phyloP scores from a whole-genome alignment of 2,329 filamentous ascomycete species.

The Sclerotinia minor region DNA sequence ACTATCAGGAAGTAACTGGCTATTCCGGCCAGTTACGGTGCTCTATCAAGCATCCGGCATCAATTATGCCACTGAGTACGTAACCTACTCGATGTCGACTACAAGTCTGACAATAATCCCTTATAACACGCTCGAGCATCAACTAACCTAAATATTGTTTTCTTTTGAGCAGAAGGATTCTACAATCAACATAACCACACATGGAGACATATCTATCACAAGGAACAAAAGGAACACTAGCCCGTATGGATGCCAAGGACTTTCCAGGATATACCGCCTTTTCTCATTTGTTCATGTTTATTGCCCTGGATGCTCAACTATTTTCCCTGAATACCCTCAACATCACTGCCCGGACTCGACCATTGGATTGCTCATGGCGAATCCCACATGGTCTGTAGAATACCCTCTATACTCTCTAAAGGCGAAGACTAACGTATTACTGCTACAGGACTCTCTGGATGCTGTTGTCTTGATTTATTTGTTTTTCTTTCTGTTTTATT shows the following conservation, averaged over 20 bases:
- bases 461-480: constrained; percentile 30
- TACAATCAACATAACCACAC: neutral
- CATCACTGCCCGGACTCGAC: neutral
- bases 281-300: constrained; percentile 20
- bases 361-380: neutral
- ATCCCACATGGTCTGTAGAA: constrained; percentile 33
- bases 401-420: constrained; percentile 8
- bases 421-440: constrained; percentile 30
- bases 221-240: neutral
- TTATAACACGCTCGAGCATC: constrained; percentile 33
- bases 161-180: constrained; percentile 34
- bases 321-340: neutral
- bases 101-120: constrained; percentile 35
- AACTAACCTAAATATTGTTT: constrained; percentile 37
- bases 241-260: constrained; percentile 20
- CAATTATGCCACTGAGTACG: constrained; percentile 41
- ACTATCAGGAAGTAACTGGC: constrained; percentile 23
- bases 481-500: constrained; percentile 15
- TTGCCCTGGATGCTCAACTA: constrained; percentile 14
- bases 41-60: constrained; percentile 32
- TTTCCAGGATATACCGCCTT: constrained; percentile 4
- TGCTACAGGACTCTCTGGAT: constrained; percentile 30
- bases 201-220: constrained; percentile 10
- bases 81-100: constrained; percentile 38
- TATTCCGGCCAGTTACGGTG: constrained; percentile 31